phyloP scores from a whole-genome alignment of 2,329 filamentous ascomycete species.

The Acrocalymma vagum region DNA sequence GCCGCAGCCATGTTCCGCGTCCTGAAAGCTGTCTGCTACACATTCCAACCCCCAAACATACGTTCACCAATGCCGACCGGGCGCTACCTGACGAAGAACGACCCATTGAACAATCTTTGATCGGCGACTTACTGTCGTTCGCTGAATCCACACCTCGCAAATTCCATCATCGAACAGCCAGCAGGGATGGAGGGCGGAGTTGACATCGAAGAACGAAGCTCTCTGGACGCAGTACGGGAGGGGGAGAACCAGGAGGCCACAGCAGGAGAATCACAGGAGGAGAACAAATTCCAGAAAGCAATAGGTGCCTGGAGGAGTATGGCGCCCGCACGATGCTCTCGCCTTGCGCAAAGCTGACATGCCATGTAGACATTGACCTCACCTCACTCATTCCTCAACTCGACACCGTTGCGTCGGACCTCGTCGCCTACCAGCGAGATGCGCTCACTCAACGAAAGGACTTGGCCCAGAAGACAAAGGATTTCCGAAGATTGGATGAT shows the following conservation, averaged over 20 bases:
- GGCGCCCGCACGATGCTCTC: slow-evolving; percentile 17
- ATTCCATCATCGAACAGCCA: too few species aligned
- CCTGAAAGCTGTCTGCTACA: slow-evolving; percentile 36
- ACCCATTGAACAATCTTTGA: too few species aligned
- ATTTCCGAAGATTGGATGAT: slow-evolving; percentile 95
- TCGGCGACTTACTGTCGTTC: too few species aligned
- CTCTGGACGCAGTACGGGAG: slow-evolving; percentile 30
- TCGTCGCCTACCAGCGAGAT: slow-evolving; percentile 91
- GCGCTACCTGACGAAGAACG: not conserved
- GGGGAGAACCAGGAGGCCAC: slow-evolving; percentile 13
- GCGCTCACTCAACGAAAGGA: slow-evolving; percentile 97
- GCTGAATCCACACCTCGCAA: not conserved
- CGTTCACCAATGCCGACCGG: not conserved
- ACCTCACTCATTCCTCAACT: slow-evolving; percentile 83
- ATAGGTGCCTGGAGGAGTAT: slow-evolving; percentile 96
- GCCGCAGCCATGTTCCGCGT: slow-evolving; percentile 30
- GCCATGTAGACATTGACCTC: slow-evolving; percentile 78
- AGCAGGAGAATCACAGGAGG: slow-evolving; percentile 49
- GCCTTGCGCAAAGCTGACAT: slow-evolving; percentile 25
- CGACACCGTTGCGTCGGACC: slow-evolving; percentile 93
- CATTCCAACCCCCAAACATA: too few species aligned
- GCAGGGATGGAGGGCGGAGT: slow-evolving; percentile 46
- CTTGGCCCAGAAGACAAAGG: slow-evolving; percentile 98
- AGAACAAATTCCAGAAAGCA: slow-evolving; percentile 96
- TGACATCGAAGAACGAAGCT: slow-evolving; percentile 33